Percentiles rank a stretch among this genome's conserved stretches.
phyloP scores from a whole-genome alignment of 1,139 yeast genomes.

The Nakaseomyces nivariensis region DNA sequence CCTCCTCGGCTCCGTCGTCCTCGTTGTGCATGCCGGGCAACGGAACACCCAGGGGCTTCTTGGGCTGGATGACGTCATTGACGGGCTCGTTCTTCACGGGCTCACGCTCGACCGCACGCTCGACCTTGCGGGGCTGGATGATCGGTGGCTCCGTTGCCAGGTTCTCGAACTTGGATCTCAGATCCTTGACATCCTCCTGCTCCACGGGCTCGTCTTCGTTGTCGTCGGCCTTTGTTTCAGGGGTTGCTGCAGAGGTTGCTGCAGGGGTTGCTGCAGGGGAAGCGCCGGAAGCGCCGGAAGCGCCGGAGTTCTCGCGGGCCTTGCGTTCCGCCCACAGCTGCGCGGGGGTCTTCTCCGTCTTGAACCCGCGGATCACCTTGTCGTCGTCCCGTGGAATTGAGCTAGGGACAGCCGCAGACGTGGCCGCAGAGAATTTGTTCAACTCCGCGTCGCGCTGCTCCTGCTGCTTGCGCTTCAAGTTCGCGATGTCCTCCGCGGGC shows the following conservation, averaged over 20 bases:
- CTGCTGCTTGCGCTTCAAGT: conserved; percentile 37
- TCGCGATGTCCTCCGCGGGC: conserved; percentile 20
- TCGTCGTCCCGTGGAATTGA: conserved; percentile 31
- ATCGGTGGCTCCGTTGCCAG: conserved; percentile 12
- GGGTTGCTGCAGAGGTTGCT: conserved; percentile 6
- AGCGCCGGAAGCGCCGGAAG: not conserved
- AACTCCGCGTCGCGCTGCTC: conserved; percentile 36
- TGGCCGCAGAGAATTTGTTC: conserved; percentile 35
- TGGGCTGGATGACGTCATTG: not conserved
- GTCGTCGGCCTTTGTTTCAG: conserved; percentile 3
- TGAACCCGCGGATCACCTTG: conserved; percentile 52
- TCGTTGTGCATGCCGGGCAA: conserved; percentile 28
- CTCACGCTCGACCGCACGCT: conserved; percentile 16
- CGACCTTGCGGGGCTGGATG: conserved; percentile 11
- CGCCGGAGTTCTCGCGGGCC: conserved; percentile 31
- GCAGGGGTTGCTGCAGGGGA: conserved; percentile 3
- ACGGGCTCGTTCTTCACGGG: not conserved
- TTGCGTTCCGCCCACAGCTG: conserved; percentile 93
- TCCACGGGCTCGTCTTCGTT: conserved; percentile 20
- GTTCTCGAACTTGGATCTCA: conserved; percentile 30
- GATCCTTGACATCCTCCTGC: conserved; percentile 26
- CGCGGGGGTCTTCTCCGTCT: conserved; percentile 84
- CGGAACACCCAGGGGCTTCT: conserved; percentile 24
- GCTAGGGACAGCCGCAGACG: not conserved
- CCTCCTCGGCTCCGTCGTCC: conserved; percentile 20